These are phyloP conservation scores for Lithocarpus polystachyus DNA, from an alignment of 306 rosid genomes.

Conservation along the genomic window DNA sequence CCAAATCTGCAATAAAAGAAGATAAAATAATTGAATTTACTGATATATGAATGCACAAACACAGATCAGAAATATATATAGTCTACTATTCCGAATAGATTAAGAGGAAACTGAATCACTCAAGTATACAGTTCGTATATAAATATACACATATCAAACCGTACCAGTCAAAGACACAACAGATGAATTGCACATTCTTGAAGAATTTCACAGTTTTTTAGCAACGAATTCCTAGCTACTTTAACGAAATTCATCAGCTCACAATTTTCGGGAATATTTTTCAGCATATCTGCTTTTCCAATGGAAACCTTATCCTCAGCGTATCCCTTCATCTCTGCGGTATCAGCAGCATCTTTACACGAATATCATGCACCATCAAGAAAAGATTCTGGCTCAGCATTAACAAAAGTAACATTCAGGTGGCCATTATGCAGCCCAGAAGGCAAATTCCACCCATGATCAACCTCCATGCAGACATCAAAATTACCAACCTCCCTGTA, in stretches of 20 bases:
- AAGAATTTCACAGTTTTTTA: conserved; percentile 79
- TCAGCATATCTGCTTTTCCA: conserved; percentile 38
- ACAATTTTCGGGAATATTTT: conserved; percentile 52
- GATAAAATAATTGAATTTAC: conserved; percentile 17
- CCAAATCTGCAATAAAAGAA: conserved; percentile 77
- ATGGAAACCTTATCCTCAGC: conserved; percentile 37
- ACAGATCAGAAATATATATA: neutral
- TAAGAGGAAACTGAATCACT: neutral
- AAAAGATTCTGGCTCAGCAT: conserved; percentile 44
- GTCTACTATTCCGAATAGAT: neutral
- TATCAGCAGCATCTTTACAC: conserved; percentile 25
- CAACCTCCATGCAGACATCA: conserved; percentile 42
- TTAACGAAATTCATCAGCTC: conserved; percentile 70
- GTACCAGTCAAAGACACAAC: conserved; percentile 92
- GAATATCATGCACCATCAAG: conserved; percentile 29
- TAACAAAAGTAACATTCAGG: conserved; percentile 35
- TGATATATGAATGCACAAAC: neutral
- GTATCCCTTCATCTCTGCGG: conserved; percentile 34
- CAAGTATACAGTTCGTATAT: no score
- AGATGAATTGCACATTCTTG: conserved; percentile 90
- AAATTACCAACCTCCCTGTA: conserved; percentile 39
- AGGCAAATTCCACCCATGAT: conserved; percentile 45
- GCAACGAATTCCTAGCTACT: conserved; percentile 81
- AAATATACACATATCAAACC: neutral
- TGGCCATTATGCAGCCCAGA: conserved; percentile 45